These are phyloP conservation scores for Phytophthora macrochlamydospora DNA, from an alignment of 352 stramenopile genomes.

Conservation along the genomic window DNA sequence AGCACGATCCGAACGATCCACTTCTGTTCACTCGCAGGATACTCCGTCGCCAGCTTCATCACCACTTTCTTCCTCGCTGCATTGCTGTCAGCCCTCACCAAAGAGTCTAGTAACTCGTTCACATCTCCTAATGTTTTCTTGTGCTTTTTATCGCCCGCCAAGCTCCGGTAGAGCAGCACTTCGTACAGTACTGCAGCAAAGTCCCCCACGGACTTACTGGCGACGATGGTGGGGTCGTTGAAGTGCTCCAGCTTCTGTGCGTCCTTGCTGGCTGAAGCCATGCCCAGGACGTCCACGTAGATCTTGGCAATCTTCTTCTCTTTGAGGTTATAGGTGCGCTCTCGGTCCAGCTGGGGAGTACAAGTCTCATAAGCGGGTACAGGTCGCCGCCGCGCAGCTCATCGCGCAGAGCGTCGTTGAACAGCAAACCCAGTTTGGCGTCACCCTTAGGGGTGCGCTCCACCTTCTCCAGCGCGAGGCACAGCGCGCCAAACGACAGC, in stretches of 20 bases:
- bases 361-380: constrained; percentile 75
- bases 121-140: constrained; percentile 66
- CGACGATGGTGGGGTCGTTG: constrained; percentile 81
- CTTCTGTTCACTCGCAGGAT: constrained; percentile 77
- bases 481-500: constrained; percentile 78
- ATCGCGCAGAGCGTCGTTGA: constrained; percentile 64
- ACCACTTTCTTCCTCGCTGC: constrained; percentile 57
- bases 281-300: constrained; percentile 76
- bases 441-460: constrained; percentile 78
- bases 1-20: constrained; percentile 84
- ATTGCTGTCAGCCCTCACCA: constrained; percentile 58
- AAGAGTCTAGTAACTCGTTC: constrained; percentile 62
- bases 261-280: constrained; percentile 65
- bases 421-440: constrained; percentile 76
- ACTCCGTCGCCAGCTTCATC: constrained; percentile 80
- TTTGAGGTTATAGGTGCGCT: constrained; percentile 88
- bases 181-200: constrained; percentile 82
- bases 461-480: constrained; percentile 70
- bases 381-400: constrained; percentile 61
- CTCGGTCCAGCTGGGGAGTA: constrained; percentile 84
- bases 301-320: constrained; percentile 87
- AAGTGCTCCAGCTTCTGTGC: constrained; percentile 84
- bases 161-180: constrained; percentile 70
- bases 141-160: constrained; percentile 37
- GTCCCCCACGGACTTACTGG: constrained; percentile 82